A percentile compares a stretch with the other conserved stretches of the same genome.
Evolutionary conservation across 768 basidiomycete genomes (phyloP).

Genomic region (Boletus fagicola): DNA sequence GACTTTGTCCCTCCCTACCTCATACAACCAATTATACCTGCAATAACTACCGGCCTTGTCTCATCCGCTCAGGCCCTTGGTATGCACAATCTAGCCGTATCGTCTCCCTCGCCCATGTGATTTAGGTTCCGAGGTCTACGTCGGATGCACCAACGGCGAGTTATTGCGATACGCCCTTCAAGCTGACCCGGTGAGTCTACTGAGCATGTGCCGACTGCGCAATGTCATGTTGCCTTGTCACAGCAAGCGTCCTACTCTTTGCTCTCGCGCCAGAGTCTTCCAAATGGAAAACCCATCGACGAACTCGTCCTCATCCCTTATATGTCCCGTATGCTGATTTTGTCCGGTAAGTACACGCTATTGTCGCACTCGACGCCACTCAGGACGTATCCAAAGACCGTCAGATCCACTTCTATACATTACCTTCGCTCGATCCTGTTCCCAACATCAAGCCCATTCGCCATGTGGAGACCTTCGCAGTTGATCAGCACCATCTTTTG

Average conservation of each 20-base stretch:
- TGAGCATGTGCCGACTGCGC: neutral
- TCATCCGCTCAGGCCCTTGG: conserved; percentile 59
- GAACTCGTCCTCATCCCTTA: conserved; percentile 78
- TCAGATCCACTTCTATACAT: conserved; percentile 72
- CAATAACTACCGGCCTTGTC: conserved; percentile 27
- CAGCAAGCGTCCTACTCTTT: conserved; percentile 63
- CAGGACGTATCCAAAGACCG: conserved; percentile 39
- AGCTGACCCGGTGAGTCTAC: conserved; percentile 43
- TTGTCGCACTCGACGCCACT: neutral
- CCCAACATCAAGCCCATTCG: conserved; percentile 72
- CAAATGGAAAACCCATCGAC: conserved; percentile 70
- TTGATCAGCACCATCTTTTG: conserved; percentile 73
- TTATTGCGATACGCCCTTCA: conserved; percentile 77
- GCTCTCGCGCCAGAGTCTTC: conserved; percentile 66
- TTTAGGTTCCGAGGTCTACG: conserved; percentile 79
- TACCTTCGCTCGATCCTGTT: conserved; percentile 78
- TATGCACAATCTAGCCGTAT: conserved; percentile 22
- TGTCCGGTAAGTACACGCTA: conserved; percentile 56
- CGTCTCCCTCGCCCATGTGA: conserved; percentile 3
- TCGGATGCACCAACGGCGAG: conserved; percentile 83
- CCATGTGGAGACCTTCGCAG: conserved; percentile 74
- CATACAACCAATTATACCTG: conserved; percentile 46
- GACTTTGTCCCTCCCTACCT: conserved; percentile 60
- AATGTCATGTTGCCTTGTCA: conserved; percentile 1
- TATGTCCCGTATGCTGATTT: conserved; percentile 69